A percentile compares a stretch with the other conserved stretches of the same genome.
These are phyloP conservation scores for Lizonia empirigonia DNA, from an alignment of 2,329 filamentous ascomycete genomes.

Conservation along the genomic window DNA sequence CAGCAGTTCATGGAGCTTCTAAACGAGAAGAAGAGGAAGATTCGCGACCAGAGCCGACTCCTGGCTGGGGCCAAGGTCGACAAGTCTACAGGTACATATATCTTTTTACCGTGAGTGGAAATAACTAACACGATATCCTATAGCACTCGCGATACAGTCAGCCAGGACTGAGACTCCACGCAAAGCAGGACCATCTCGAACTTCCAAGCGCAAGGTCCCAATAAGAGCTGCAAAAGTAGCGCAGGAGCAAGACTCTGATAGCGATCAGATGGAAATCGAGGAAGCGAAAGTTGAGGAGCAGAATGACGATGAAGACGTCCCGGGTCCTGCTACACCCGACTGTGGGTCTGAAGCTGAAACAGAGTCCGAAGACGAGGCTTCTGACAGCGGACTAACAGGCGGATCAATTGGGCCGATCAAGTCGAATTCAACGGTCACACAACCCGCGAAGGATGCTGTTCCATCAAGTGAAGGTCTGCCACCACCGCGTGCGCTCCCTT, in stretches of 20 bases:
- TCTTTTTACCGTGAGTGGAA: not conserved
- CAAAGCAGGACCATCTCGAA: slow-evolving; percentile 42
- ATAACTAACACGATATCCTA: not conserved
- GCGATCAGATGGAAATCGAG: slow-evolving; percentile 43
- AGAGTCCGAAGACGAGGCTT: slow-evolving; percentile 39
- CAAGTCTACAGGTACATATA: slow-evolving; percentile 33
- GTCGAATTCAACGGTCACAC: slow-evolving; percentile 25
- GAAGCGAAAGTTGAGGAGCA: slow-evolving; percentile 35
- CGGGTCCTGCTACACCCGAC: slow-evolving; percentile 41
- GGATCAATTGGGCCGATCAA: slow-evolving; percentile 27
- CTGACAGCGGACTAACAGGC: slow-evolving; percentile 11
- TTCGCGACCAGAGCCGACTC: slow-evolving; percentile 72
- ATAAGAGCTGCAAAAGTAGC: slow-evolving; percentile 24
- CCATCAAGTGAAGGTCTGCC: slow-evolving; percentile 29
- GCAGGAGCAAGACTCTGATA: slow-evolving; percentile 34
- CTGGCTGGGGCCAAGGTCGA: slow-evolving; percentile 60
- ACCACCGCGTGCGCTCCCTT: slow-evolving; percentile 46
- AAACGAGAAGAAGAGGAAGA: slow-evolving; percentile 82
- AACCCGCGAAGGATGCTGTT: slow-evolving; percentile 20
- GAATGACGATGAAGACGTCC: slow-evolving; percentile 30
- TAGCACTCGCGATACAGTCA: slow-evolving; percentile 39
- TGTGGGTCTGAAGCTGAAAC: slow-evolving; percentile 44
- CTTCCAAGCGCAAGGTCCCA: slow-evolving; percentile 45
- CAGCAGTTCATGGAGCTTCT: slow-evolving; percentile 72
- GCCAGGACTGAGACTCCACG: slow-evolving; percentile 33